Conservation (phyloP, 2,329 filamentous ascomycete species). For the Aspergillus luchuensis region DNA sequence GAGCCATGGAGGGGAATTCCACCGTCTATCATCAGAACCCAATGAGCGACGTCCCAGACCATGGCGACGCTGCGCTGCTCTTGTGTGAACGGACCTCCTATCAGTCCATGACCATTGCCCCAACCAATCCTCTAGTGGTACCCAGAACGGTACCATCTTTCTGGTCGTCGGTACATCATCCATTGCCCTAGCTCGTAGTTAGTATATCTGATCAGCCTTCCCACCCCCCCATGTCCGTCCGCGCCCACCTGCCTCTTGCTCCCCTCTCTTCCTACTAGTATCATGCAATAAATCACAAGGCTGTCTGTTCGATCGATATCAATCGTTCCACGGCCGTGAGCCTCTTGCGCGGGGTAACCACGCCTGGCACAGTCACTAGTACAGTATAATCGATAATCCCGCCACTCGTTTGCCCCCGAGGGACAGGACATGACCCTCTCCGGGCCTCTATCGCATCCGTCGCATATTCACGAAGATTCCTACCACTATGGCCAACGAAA, state of each 20-base stretch:
- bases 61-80: slow-evolving; percentile 7
- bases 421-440: slow-evolving; percentile 19
- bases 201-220: slow-evolving; percentile 27
- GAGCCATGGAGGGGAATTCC: too few relatives aligned
- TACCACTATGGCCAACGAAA: slow-evolving; percentile 26
- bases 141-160: slow-evolving; percentile 1
- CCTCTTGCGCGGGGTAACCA: slow-evolving; percentile 24
- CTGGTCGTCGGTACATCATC: slow-evolving; percentile 5
- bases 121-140: slow-evolving; percentile 9
- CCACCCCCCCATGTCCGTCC: slow-evolving; percentile 9
- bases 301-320: slow-evolving; percentile 12
- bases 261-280: slow-evolving; percentile 11
- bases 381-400: not conserved
- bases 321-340: slow-evolving; percentile 23
- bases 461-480: slow-evolving; percentile 3
- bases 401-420: not conserved
- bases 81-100: slow-evolving; percentile 24
- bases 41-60: slow-evolving; percentile 18
- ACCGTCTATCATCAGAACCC: slow-evolving; percentile 6
- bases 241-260: slow-evolving; percentile 15
- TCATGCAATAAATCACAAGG: slow-evolving; percentile 10
- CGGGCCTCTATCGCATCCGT: slow-evolving; percentile 13
- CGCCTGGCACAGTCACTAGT: not conserved
- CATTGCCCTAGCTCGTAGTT: slow-evolving; percentile 9
- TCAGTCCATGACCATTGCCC: slow-evolving; percentile 14